These are phyloP conservation scores for Citrullus mucosospermus DNA, from an alignment of 306 rosid genomes.

Conservation along the genomic window DNA sequence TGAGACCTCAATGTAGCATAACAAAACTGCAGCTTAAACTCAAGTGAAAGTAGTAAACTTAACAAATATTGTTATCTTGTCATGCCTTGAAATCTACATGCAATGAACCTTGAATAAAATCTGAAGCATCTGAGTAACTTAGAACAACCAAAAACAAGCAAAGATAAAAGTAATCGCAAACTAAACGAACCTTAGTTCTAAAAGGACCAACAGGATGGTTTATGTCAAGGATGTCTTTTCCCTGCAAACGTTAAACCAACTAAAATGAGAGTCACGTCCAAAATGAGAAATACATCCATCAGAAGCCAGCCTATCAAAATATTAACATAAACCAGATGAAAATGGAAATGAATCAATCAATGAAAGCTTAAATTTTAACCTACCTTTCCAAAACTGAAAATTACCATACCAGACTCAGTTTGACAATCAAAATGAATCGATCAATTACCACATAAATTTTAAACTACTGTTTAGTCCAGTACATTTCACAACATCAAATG, in stretches of 20 bases:
- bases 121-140: not conserved
- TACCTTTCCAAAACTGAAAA: not conserved
- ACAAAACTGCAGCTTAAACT: not conserved
- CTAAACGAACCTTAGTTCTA: conserved; percentile 29
- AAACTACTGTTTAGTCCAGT: not conserved
- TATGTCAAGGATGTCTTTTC: conserved; percentile 28
- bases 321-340: not conserved
- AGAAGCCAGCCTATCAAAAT: not conserved
- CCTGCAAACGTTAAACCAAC: conserved; percentile 20
- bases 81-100: not conserved
- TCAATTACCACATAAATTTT: not conserved
- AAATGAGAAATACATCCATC: not conserved
- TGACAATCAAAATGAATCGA: not conserved
- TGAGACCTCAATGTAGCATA: not conserved
- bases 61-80: not conserved
- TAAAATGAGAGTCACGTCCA: not conserved
- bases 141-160: not conserved
- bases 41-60: not conserved
- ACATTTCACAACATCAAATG: not conserved
- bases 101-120: not conserved
- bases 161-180: not conserved
- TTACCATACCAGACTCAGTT: not conserved
- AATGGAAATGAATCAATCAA: not conserved
- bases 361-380: not conserved
- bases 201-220: conserved; percentile 30